Evolutionary conservation across 768 basidiomycete species (phyloP), one percentile per base, ranked within the genome.

Genomic region (Lactifluus volemus): DNA sequence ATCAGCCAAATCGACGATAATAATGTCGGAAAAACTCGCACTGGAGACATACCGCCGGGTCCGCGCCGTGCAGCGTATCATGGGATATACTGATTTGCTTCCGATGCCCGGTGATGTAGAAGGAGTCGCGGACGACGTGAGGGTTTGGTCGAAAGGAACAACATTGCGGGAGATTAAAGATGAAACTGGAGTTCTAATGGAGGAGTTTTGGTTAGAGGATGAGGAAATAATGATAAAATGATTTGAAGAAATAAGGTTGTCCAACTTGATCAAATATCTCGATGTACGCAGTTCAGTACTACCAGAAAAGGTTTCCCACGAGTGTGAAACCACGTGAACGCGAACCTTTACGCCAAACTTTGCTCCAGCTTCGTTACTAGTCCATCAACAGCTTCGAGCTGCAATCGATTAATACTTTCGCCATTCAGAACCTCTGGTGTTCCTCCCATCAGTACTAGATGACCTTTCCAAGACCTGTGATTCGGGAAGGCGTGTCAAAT

Each of bases 71-170:
- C 87, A 88, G 71, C 74, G 73, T 12, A 78, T 75, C 55, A 78
- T 88, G 77, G 86, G 87, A 2, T 89, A 88, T 69, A 75, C 79
- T 15, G 69, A 74, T 4, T 70, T 87, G 32, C 72, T 88, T 8
- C 83, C 84, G 11, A 63, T 81, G 49, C 77, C 77, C 9, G 69
- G 68, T 25, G 69, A 68, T 32, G 69, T 68, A 41, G 68, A 68
- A 5, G 73, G 70, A 5, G 65, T 61, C 12, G 73, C 32, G 15
- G 51, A 49, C 5, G 59, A 58, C 15, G 49, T 38, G n/a, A 77
- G 19, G 70, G 77, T 49, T 69, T 71, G 44, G 68, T 49, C 67
- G 71, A 60, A 73, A 68, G 67, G 61, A 25, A 66, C 65, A 19
- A 60, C 65, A 8, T 55, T 62, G 3, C 61, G 63, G 39, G 59